A percentile compares a stretch with the other conserved stretches of the same genome.
Evolutionary conservation across 2,329 filamentous ascomycete species (phyloP).

Genomic region (Ophidiomyces ophidiicola): DNA sequence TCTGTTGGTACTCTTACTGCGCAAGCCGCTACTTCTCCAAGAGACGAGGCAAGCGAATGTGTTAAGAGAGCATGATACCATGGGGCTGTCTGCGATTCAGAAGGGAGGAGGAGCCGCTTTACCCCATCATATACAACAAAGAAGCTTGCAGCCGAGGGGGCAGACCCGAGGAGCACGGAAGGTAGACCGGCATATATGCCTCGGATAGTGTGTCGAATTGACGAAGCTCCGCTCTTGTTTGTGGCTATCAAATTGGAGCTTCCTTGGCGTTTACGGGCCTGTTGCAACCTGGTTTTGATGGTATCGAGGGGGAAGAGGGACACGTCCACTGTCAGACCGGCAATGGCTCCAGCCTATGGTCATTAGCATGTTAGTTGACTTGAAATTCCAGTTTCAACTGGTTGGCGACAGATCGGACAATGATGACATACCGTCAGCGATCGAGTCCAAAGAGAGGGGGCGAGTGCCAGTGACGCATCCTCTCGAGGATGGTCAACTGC

Average conservation of each 20-base stretch:
- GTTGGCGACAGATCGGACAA: not conserved
- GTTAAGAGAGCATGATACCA: slow-evolving; percentile 34
- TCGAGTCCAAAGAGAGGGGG: slow-evolving; percentile 34
- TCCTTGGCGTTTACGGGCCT: slow-evolving; percentile 41
- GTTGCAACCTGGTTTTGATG: slow-evolving; percentile 89
- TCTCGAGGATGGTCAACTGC: slow-evolving; percentile 21
- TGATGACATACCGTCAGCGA: slow-evolving; percentile 27
- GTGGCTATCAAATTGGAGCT: slow-evolving; percentile 57
- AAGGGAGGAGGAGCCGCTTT: slow-evolving; percentile 44
- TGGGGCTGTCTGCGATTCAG: slow-evolving; percentile 20
- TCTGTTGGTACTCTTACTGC: slow-evolving; percentile 87
- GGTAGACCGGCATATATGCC: slow-evolving; percentile 92
- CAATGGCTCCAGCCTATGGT: slow-evolving; percentile 65
- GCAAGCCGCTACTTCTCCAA: slow-evolving; percentile 87
- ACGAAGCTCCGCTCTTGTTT: slow-evolving; percentile 41
- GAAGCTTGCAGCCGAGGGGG: slow-evolving; percentile 89
- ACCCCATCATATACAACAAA: slow-evolving; percentile 85
- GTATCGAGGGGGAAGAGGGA: slow-evolving; percentile 97
- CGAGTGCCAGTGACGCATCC: slow-evolving; percentile 24
- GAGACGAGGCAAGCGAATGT: slow-evolving; percentile 74
- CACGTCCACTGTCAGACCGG: slow-evolving; percentile 91
- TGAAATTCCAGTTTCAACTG: not conserved
- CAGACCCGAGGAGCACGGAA: slow-evolving; percentile 76
- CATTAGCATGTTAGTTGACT: not conserved
- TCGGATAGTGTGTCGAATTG: slow-evolving; percentile 64